phyloP scores from a whole-genome alignment of 257 asterid species.

The Nyctanthes arbortristis region DNA sequence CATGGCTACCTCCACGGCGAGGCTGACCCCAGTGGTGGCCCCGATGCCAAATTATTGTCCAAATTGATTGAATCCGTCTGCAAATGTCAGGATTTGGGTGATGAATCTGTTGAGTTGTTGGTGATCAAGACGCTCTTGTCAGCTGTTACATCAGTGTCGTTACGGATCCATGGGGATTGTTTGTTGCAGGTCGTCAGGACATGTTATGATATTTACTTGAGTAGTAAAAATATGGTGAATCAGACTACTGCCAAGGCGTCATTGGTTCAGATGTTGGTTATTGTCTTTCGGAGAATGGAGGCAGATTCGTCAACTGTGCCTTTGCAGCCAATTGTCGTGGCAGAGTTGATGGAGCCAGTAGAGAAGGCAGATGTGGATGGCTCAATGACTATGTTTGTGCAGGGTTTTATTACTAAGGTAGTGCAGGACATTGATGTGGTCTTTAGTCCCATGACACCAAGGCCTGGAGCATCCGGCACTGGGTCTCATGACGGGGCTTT shows the following conservation, averaged over 20 bases:
- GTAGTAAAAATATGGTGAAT: slow-evolving; percentile 88
- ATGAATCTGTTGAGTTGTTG: slow-evolving; percentile 73
- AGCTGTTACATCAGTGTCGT: slow-evolving; percentile 76
- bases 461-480: slow-evolving; percentile 39
- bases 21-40: slow-evolving; percentile 75
- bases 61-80: slow-evolving; percentile 79
- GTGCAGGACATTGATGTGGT: slow-evolving; percentile 96
- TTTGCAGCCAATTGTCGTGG: slow-evolving; percentile 93
- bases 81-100: slow-evolving; percentile 87
- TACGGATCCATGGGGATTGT: slow-evolving; percentile 91
- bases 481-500: slow-evolving; percentile 95
- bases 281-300: slow-evolving; percentile 98
- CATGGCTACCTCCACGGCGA: slow-evolving; percentile 89
- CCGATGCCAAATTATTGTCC: slow-evolving; percentile 66
- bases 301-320: slow-evolving; percentile 96
- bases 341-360: slow-evolving; percentile 86
- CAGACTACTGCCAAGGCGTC: slow-evolving; percentile 98
- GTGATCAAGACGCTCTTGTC: slow-evolving; percentile 82
- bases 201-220: slow-evolving; percentile 80
- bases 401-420: slow-evolving; percentile 85
- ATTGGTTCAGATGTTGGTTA: slow-evolving; percentile 92
- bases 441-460: slow-evolving; percentile 69
- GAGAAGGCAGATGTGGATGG: slow-evolving; percentile 87
- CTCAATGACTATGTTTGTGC: slow-evolving; percentile 83
- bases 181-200: slow-evolving; percentile 87